Percentiles rank a stretch among this genome's conserved stretches.
phyloP scores from a whole-genome alignment of 1,284 basidiomycete genomes.

The Ustilago esculenta region DNA sequence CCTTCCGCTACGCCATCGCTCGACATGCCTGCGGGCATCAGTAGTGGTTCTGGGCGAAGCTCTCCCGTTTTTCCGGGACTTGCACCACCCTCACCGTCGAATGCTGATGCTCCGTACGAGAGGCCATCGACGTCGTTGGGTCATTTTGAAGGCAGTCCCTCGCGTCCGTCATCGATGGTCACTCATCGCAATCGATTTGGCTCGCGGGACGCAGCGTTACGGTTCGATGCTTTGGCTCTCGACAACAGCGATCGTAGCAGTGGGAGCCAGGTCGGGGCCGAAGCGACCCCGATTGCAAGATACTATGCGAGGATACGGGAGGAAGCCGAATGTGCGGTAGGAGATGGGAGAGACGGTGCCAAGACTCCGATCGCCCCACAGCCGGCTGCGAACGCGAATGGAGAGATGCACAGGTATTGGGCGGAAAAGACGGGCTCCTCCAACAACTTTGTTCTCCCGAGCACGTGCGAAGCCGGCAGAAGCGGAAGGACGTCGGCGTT shows the following conservation, averaged over 20 bases:
- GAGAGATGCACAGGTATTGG: conserved; percentile 6
- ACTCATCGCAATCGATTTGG: background rate
- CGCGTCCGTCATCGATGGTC: background rate
- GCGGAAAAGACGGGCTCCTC: conserved; percentile 1
- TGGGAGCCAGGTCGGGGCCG: too few species aligned
- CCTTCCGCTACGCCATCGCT: conserved; percentile 8
- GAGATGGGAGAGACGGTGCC: conserved; percentile 2
- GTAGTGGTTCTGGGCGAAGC: background rate
- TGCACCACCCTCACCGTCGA: background rate
- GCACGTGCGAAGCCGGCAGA: background rate
- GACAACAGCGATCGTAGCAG: conserved; percentile 4
- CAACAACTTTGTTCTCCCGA: background rate
- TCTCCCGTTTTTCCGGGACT: background rate
- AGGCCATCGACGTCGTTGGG: conserved; percentile 39
- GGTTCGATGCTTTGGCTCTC: conserved; percentile 17
- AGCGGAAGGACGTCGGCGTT: conserved; percentile 20
- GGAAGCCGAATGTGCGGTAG: conserved; percentile 4
- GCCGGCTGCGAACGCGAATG: background rate
- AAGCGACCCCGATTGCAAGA: conserved; percentile 28
- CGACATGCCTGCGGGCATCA: conserved; percentile 8
- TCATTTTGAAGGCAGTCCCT: conserved; percentile 12
- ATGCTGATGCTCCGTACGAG: conserved; percentile 11
- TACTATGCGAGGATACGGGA: conserved; percentile 22
- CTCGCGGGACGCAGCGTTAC: conserved; percentile 6
- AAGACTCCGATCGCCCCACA: conserved; percentile 1